These are phyloP conservation scores for Ogataea nakhonphanomensis DNA, from an alignment of 805 yeast species.

Conservation along the genomic window DNA sequence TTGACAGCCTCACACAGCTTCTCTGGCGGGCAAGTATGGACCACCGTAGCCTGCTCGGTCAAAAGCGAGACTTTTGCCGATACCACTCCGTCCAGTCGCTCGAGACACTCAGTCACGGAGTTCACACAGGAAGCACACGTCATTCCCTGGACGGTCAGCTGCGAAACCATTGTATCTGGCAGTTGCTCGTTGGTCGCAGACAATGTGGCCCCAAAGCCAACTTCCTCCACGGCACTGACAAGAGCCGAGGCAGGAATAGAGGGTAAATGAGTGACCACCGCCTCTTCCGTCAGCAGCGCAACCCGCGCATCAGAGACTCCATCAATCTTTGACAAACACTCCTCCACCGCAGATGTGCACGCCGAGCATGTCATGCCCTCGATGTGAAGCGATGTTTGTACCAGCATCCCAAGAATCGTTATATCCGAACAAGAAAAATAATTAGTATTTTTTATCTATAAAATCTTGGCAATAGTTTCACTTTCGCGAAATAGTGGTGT, in stretches of 20 bases:
- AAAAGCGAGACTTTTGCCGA: slow-evolving; percentile 61
- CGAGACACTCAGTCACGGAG: slow-evolving; percentile 55
- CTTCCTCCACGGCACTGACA: slow-evolving; percentile 60
- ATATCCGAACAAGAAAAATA: slow-evolving; percentile 3
- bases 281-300: slow-evolving; percentile 75
- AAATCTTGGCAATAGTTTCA: not conserved
- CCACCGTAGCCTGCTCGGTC: slow-evolving; percentile 65
- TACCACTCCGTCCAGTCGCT: slow-evolving; percentile 46
- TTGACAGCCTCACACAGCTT: slow-evolving; percentile 50
- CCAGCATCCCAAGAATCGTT: not conserved
- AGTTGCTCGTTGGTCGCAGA: slow-evolving; percentile 2
- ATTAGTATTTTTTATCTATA: not conserved
- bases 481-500: slow-evolving; percentile 45
- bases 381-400: slow-evolving; percentile 28
- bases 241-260: slow-evolving; percentile 34
- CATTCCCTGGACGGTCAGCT: slow-evolving; percentile 58
- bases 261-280: slow-evolving; percentile 48
- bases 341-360: slow-evolving; percentile 67
- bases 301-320: slow-evolving; percentile 46
- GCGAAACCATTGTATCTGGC: slow-evolving; percentile 4
- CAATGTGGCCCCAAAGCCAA: slow-evolving; percentile 55
- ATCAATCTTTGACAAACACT: slow-evolving; percentile 12
- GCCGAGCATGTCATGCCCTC: slow-evolving; percentile 92
- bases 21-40: slow-evolving; percentile 38
- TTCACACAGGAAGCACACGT: slow-evolving; percentile 81